Evolutionary conservation across 257 asterid genomes (phyloP).

Genomic region (Lavandula angustifolia): DNA sequence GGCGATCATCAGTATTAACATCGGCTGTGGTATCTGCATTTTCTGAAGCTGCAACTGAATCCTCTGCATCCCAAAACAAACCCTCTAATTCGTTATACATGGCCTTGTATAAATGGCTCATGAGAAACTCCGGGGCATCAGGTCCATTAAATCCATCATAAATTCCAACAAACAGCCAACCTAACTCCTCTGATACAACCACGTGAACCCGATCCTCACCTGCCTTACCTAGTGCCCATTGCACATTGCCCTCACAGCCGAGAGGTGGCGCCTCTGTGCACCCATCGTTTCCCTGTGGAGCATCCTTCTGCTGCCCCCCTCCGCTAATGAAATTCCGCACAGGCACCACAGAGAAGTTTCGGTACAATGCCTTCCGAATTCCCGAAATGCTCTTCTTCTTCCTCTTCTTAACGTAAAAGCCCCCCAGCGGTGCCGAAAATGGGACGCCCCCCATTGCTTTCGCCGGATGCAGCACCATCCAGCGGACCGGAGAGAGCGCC

Average conservation of each 20-base stretch:
- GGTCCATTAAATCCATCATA: constrained; percentile 98
- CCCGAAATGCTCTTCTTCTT: constrained; percentile 74
- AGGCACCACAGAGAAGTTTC: constrained; percentile 86
- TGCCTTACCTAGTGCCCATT: constrained; percentile 95
- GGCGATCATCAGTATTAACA: constrained; percentile 28
- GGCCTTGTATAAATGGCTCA: constrained; percentile 86
- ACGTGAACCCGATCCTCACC: constrained; percentile 99
- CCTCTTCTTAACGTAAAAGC: constrained; percentile 64
- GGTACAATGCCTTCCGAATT: constrained; percentile 68
- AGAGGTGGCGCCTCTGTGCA: constrained; percentile 49
- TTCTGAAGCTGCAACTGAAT: constrained; percentile 46
- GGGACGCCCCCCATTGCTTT: constrained; percentile 58
- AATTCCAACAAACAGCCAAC: constrained; percentile 97
- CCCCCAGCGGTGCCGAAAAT: constrained; percentile 90
- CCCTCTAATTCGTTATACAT: constrained; percentile 88
- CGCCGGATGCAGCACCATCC: constrained; percentile 43
- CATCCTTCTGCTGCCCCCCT: constrained; percentile 59
- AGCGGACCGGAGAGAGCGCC: constrained; percentile 92
- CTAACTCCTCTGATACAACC: constrained; percentile 91
- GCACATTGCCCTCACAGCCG: constrained; percentile 66
- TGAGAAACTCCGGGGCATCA: constrained; percentile 93
- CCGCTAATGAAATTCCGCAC: constrained; percentile 69
- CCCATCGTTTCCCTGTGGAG: constrained; percentile 36
- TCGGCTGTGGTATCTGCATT: constrained; percentile 34
- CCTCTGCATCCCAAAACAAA: constrained; percentile 87